A percentile compares a stretch with the other conserved stretches of the same genome.
Evolutionary conservation across 345 rosid genomes (phyloP).

Genomic region (Gossypium raimondii): DNA sequence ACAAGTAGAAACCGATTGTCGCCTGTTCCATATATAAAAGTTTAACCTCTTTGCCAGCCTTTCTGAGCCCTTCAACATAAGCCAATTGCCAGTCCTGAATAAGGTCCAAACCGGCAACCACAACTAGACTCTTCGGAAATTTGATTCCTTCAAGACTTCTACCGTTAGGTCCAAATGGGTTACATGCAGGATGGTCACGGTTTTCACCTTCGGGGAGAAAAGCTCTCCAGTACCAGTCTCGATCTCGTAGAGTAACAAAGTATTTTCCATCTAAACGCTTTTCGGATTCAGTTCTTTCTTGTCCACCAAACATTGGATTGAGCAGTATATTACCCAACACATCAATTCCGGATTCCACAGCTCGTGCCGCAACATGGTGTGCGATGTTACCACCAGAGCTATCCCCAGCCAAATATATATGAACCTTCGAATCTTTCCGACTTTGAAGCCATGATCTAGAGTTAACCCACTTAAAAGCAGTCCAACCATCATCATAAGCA

Average conservation of each 20-base stretch:
- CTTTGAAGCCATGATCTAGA: constrained; percentile 76
- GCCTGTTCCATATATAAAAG: constrained; percentile 66
- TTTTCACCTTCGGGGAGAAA: constrained; percentile 76
- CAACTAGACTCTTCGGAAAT: constrained; percentile 80
- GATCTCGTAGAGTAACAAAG: constrained; percentile 63
- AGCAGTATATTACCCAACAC: constrained; percentile 70
- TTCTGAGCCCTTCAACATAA: constrained; percentile 64
- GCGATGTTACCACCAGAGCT: constrained; percentile 92
- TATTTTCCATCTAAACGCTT: constrained; percentile 70
- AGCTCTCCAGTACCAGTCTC: constrained; percentile 96
- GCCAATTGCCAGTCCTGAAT: constrained; percentile 78
- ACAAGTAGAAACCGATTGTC: constrained; percentile 81
- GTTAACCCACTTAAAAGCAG: constrained; percentile 71
- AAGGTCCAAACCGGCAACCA: constrained; percentile 88
- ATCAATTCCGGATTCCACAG: constrained; percentile 53
- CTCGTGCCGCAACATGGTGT: constrained; percentile 74
- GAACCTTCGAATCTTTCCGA: constrained; percentile 63
- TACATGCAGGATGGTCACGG: constrained; percentile 87
- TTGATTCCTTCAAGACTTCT: constrained; percentile 48
- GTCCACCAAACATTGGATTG: constrained; percentile 91
- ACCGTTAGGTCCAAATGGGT: constrained; percentile 69
- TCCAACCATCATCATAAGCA: constrained; percentile 93
- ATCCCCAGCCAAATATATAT: constrained; percentile 78
- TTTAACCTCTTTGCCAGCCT: constrained; percentile 64
- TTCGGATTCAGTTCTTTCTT: constrained; percentile 79